A percentile compares a stretch with the other conserved stretches of the same genome.
Evolutionary conservation across 768 basidiomycete species (phyloP).

Genomic region (Lactifluus pinguis): DNA sequence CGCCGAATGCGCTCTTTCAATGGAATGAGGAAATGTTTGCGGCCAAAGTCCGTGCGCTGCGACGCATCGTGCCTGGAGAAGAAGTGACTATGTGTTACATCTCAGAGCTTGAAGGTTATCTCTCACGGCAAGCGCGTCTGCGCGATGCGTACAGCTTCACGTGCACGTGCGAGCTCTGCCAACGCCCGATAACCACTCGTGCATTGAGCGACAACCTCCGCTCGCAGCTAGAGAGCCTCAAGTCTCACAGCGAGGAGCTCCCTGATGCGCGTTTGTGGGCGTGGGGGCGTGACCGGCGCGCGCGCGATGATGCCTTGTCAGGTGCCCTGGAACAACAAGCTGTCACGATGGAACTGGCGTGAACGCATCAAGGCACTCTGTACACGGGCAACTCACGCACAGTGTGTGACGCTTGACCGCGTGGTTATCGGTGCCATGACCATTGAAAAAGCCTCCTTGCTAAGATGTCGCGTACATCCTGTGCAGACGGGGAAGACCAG

Average conservation of each 20-base stretch:
- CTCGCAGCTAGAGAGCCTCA: conserved; percentile 4
- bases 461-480: no score
- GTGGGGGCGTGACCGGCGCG: conserved; percentile 2
- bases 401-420: no score
- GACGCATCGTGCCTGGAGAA: conserved; percentile 28
- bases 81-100: conserved; percentile 29
- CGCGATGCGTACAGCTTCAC: conserved; percentile 25
- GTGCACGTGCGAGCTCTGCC: conserved; percentile 31
- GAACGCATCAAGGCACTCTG: no score
- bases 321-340: no score
- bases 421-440: no score
- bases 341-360: no score
- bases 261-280: not conserved
- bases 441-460: no score
- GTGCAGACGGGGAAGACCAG: no score
- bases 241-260: conserved; percentile 1
- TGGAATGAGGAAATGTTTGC: conserved; percentile 27
- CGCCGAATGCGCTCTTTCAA: conserved; percentile 16
- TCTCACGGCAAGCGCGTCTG: conserved; percentile 24
- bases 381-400: no score
- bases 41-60: conserved; percentile 23
- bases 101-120: conserved; percentile 1
- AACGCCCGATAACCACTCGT: conserved; percentile 8
- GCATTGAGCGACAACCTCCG: conserved; percentile 16
- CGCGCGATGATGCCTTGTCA: no score